phyloP scores from a whole-genome alignment of 164 flowering plant species.

The Chloranthus sessilifolius region DNA sequence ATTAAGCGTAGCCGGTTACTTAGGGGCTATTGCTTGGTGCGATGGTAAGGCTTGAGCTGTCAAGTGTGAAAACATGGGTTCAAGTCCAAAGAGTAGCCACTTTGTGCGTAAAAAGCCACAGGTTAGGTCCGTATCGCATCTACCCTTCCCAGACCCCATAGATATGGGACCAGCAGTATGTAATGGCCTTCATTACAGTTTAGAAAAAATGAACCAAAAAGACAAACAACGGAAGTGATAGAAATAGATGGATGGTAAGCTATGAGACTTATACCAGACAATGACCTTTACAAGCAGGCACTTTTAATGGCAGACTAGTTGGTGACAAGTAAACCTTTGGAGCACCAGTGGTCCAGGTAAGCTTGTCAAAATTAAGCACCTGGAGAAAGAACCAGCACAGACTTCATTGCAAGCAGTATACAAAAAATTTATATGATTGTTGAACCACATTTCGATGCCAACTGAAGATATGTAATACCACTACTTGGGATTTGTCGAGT shows the following conservation, averaged over 20 bases:
- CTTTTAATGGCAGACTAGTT: slow-evolving; percentile 74
- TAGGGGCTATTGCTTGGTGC: no score
- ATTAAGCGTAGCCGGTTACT: no score
- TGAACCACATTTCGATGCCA: neutral
- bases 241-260: neutral
- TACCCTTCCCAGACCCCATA: no score
- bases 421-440: neutral
- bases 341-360: slow-evolving; percentile 71
- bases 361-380: slow-evolving; percentile 84
- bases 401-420: no score
- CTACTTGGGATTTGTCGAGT: neutral
- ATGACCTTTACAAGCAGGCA: slow-evolving; percentile 96
- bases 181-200: no score
- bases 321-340: slow-evolving; percentile 90
- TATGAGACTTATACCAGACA: slow-evolving; percentile 49
- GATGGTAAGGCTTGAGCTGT: no score
- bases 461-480: neutral
- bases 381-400: slow-evolving; percentile 26
- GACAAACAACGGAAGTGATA: neutral
- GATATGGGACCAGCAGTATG: no score
- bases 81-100: no score
- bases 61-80: no score
- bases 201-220: no score
- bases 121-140: no score
- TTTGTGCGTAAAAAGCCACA: no score